Evolutionary conservation across 2,329 filamentous ascomycete species (phyloP), one percentile per base, ranked within the genome.

Genomic region (Botrytis aclada): DNA sequence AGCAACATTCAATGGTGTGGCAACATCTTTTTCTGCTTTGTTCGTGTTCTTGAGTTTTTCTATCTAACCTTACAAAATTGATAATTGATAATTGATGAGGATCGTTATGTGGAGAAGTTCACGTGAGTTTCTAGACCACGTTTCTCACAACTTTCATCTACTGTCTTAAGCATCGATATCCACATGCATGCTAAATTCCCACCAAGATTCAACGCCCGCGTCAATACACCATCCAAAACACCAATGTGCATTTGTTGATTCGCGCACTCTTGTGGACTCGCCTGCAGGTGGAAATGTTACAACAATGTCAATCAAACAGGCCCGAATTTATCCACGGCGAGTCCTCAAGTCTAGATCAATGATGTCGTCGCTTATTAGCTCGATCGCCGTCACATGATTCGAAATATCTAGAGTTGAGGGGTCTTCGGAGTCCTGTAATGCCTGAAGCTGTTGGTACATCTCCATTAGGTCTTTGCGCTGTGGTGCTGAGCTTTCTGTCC

Each of bases 211-310:
- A 14, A 54, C 14, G 12, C 25, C 25, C 51, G 1, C 3, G 4
- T 54, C 12, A 16, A 54, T 7, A n/a, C 25, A 54, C 12, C 47
- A 54, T n/a, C 47, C 25, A 18, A 51, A n/a, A 54, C n/a, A 0
- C 47, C 25, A 7, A 8, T 54, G 14, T 29, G 2, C 5, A 29
- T 16, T 29, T 54, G 25, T 54, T n/a, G 22, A 51, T 12, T 25
- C 22, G 22, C 22, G 20, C 6, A 10, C 45, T 51, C 22, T n/a
- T 29, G 25, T 16, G 25, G 12, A 16, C 5, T 29, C 2, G 51
- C 51, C 51, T 16, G 1, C 4, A 16, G 0, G 51, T 12, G n/a
- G 16, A n/a, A 5, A n/a, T 16, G 10, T 8, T 0, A 7, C 5
- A 14, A 25, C 25, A 7, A 10, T 29, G 14, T 54, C 25, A 16